Base-by-base conservation (phyloP, 2,329 filamentous ascomycete genomes). In the Cryphonectria carpinicola region DNA sequence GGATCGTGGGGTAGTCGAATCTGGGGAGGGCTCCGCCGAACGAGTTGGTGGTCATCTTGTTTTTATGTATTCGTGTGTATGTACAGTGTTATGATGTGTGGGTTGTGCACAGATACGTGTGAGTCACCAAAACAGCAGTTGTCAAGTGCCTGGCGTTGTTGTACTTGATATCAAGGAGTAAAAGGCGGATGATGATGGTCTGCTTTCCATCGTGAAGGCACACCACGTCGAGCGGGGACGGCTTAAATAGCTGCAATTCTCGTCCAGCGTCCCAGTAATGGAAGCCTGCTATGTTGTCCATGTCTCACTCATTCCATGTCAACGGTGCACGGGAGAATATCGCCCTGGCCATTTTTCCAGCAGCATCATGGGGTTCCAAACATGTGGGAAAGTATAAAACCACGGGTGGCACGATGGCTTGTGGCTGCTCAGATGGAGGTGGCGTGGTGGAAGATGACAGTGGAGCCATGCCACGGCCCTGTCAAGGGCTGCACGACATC, bases 31-130 rank as follows among this genome's bases (percentile, higher is more conserved):
- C 65, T 13, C 68, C 69, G 52, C 71, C 71, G 65, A 63, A 72
- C 8, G 71, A 72, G 68, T 72, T 72, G 71, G 71, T 72, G 52
- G 71, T 72, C 71, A 72, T 72, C 35, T 54, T 71, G 37, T 65
- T 56, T 70, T 56, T 70, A 39, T 56, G 43, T 32, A 43, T 46
- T 25, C 37, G 35, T 35, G 49, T 58, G 7, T 43, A 22, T 69
- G 32, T 37, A 39, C 37, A 49, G 22, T 49, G 10, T 11, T 11
- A 19, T 8, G 17, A 32, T 4, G 14, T 22, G 17, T 32, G 58
- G 22, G 19, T 3, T 37, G 4, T 19, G n/a, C 22, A 58, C 35
- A 58, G 19, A 65, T 3, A 14, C 7, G 7, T 14, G 37, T 22
- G 39, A 41, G 25, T 63, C 19, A 25, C 28, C 14, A 25, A 25